Evolutionary conservation across 257 asterid genomes (phyloP).

Genomic region (Vinca minor): DNA sequence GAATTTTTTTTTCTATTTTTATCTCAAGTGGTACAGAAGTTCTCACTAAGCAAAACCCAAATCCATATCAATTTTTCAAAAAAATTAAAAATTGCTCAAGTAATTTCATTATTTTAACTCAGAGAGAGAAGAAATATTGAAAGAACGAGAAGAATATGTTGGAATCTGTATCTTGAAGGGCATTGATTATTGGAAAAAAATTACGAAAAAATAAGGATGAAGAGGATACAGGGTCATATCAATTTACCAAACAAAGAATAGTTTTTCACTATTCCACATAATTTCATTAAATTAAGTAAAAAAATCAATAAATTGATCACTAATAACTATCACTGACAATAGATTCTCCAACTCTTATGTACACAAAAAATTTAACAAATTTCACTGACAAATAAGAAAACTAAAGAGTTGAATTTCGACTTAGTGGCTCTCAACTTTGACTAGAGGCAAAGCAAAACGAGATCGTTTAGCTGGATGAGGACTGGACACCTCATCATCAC

Average conservation of each 20-base stretch:
- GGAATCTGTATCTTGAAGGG: too few relatives aligned
- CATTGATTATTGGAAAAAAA: too few relatives aligned
- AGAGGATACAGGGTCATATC: too few relatives aligned
- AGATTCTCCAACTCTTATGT: not conserved
- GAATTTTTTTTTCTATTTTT: too few relatives aligned
- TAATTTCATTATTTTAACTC: too few relatives aligned
- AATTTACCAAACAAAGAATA: not conserved
- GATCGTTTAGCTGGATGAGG: conserved; percentile 57
- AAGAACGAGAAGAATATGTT: too few relatives aligned
- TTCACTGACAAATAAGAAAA: not conserved
- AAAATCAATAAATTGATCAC: conserved; percentile 14
- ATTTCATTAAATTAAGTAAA: not conserved
- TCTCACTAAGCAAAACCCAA: too few relatives aligned
- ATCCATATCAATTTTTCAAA: too few relatives aligned
- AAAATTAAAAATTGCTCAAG: too few relatives aligned
- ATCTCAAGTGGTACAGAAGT: too few relatives aligned
- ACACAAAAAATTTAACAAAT: conserved; percentile 8
- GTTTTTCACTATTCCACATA: not conserved
- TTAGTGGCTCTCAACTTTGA: conserved; percentile 20
- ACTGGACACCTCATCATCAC: conserved; percentile 58
- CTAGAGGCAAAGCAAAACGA: conserved; percentile 27
- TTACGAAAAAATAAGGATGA: too few relatives aligned
- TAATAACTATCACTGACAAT: not conserved
- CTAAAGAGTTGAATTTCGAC: not conserved
- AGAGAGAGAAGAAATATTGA: too few relatives aligned